phyloP scores from a whole-genome alignment of 441 rosid species.

The Brassica hybrid region DNA sequence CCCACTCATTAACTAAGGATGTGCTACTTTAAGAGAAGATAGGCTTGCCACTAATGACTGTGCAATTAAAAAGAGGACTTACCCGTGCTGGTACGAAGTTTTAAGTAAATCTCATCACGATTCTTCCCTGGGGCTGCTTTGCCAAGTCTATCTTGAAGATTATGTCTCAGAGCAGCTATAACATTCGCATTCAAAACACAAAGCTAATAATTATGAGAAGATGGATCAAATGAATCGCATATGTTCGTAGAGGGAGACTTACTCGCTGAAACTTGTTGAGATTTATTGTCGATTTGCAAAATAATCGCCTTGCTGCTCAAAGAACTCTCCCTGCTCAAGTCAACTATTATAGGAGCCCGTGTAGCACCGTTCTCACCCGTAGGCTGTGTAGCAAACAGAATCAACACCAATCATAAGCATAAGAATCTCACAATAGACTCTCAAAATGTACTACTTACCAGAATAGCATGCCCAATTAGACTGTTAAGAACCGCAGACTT shows the following conservation, averaged over 20 bases:
- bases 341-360: constrained; percentile 87
- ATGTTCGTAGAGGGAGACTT: constrained; percentile 43
- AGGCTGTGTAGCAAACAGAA: constrained; percentile 59
- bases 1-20: constrained; percentile 3
- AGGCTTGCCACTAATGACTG: too few relatives aligned
- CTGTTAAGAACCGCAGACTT: constrained; percentile 93
- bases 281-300: constrained; percentile 79
- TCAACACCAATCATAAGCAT: constrained; percentile 13
- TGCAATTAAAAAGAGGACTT: constrained; percentile 16
- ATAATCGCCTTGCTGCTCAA: constrained; percentile 75
- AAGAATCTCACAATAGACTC: constrained; percentile 21
- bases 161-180: constrained; percentile 89
- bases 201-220: constrained; percentile 26
- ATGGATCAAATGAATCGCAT: constrained; percentile 16
- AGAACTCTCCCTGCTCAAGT: constrained; percentile 69
- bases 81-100: constrained; percentile 92
- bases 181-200: constrained; percentile 31
- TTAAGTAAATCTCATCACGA: constrained; percentile 85
- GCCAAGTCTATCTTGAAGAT: constrained; percentile 88
- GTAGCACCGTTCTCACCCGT: constrained; percentile 99
- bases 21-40: constrained; percentile 11
- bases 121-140: constrained; percentile 79
- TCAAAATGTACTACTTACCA: constrained; percentile 58
- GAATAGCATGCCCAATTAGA: constrained; percentile 89
- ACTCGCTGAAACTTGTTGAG: constrained; percentile 95